Conservation (phyloP, 257 asterid genomes). For the Eustoma russellianum region DNA sequence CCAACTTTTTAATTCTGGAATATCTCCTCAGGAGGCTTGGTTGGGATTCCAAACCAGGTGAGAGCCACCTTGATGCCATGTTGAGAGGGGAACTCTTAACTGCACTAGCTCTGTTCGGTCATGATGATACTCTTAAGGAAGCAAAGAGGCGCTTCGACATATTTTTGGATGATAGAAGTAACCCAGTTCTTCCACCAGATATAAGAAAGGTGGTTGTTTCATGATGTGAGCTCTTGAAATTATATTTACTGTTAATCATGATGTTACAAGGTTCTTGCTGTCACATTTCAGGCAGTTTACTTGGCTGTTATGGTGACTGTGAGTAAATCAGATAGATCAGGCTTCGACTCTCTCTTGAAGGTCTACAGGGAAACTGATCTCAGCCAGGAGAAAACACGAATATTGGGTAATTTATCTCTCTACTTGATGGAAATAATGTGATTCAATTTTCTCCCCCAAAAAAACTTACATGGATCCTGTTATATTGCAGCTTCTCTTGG, state of each 20-base stretch:
- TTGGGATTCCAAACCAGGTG: constrained; percentile 93
- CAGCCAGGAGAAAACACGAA: constrained; percentile 92
- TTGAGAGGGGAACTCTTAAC: constrained; percentile 79
- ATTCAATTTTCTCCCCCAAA: constrained; percentile 5
- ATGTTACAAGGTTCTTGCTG: neutral
- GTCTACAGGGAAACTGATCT: constrained; percentile 84
- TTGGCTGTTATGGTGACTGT: constrained; percentile 61
- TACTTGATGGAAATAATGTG: neutral
- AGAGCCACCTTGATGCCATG: constrained; percentile 92
- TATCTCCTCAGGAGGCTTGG: constrained; percentile 68
- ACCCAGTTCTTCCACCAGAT: constrained; percentile 81
- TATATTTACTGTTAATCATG: neutral
- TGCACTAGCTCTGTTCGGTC: constrained; percentile 67
- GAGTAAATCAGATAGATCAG: constrained; percentile 58
- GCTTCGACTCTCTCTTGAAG: constrained; percentile 67
- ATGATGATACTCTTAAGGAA: constrained; percentile 54
- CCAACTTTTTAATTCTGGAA: constrained; percentile 8
- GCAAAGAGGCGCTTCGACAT: constrained; percentile 63
- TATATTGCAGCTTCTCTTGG: constrained; percentile 50
- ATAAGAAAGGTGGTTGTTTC: constrained; percentile 64
- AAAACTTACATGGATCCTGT: constrained; percentile 13
- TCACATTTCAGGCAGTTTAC: constrained; percentile 65
- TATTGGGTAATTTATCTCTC: constrained; percentile 40
- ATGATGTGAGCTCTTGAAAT: neutral
- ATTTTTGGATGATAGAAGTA: constrained; percentile 61